phyloP scores from a whole-genome alignment of 768 basidiomycete genomes.

The Panus rudis region DNA sequence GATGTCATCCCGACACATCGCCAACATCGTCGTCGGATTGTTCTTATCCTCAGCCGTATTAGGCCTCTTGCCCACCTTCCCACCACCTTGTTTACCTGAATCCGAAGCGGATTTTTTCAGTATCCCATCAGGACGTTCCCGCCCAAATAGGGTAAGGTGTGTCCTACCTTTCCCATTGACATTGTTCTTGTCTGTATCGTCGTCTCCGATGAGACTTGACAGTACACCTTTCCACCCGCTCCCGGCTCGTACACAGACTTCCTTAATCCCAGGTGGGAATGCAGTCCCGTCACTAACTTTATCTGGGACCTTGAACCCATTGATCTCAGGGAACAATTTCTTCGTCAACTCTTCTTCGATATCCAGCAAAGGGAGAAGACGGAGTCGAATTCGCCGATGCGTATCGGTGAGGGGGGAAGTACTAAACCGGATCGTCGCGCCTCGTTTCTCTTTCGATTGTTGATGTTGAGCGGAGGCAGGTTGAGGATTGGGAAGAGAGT shows the following conservation, averaged over 20 bases:
- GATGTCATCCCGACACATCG: slow-evolving; percentile 53
- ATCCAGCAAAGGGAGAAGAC: slow-evolving; percentile 45
- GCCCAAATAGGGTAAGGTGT: too few relatives aligned
- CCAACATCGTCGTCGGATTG: slow-evolving; percentile 47
- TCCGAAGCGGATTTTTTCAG: neutral
- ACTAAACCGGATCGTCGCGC: slow-evolving; percentile 19
- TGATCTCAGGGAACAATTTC: slow-evolving; percentile 34
- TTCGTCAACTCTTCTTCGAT: slow-evolving; percentile 48
- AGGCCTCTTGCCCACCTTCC: too few relatives aligned
- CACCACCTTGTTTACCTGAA: neutral
- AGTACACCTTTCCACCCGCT: slow-evolving; percentile 52
- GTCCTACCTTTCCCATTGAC: slow-evolving; percentile 11
- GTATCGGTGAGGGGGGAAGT: slow-evolving; percentile 23
- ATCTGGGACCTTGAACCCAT: neutral
- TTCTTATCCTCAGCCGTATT: slow-evolving; percentile 19
- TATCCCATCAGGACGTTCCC: too few relatives aligned
- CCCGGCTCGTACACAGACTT: slow-evolving; percentile 43
- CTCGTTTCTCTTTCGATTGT: neutral
- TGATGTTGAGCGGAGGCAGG: slow-evolving; percentile 23
- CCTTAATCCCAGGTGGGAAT: slow-evolving; percentile 7
- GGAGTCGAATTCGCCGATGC: slow-evolving; percentile 32
- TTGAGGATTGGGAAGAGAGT: slow-evolving; percentile 11
- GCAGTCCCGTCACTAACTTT: neutral
- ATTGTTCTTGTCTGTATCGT: slow-evolving; percentile 10
- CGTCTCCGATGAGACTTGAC: slow-evolving; percentile 9